Percentiles rank a stretch among this genome's conserved stretches.
phyloP scores from a whole-genome alignment of 2,329 filamentous ascomycete genomes.

The Colletotrichum sp. region DNA sequence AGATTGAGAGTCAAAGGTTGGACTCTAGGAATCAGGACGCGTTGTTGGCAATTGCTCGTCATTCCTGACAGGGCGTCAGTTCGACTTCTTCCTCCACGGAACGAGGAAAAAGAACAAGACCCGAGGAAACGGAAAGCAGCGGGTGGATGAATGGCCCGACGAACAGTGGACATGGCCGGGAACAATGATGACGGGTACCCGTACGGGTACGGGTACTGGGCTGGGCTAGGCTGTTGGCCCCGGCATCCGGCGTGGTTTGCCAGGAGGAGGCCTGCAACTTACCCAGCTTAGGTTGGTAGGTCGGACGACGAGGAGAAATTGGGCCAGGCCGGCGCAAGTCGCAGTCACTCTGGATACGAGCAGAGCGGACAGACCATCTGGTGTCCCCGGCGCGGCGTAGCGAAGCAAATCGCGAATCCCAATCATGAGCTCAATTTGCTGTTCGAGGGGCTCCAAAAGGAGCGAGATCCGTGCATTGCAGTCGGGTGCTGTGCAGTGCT shows the following conservation, averaged over 20 bases:
- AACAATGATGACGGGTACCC: not conserved
- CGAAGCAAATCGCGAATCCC: constrained; percentile 3
- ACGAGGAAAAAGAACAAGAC: not conserved
- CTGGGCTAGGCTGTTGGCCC: not conserved
- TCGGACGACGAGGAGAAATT: not conserved
- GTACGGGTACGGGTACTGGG: not conserved
- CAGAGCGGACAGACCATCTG: not conserved
- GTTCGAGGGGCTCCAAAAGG: not conserved
- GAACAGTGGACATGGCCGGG: not conserved
- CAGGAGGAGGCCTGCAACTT: not conserved
- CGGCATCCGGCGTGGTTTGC: constrained; percentile 3
- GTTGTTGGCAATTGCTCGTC: not conserved
- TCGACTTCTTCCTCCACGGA: not conserved
- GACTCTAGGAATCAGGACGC: not conserved
- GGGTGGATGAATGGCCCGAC: not conserved
- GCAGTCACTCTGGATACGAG: constrained; percentile 18
- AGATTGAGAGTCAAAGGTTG: not conserved
- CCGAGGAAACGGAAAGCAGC: not conserved
- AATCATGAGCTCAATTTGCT: not conserved
- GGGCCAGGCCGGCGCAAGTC: not conserved
- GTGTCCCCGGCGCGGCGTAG: not conserved
- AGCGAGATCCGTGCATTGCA: not conserved
- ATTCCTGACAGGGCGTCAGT: not conserved
- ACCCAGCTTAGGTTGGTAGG: not conserved
- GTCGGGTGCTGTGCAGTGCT: not conserved